Conservation (phyloP, 371 early-diverging fungal genomes). For the Mucor circinelloides region DNA sequence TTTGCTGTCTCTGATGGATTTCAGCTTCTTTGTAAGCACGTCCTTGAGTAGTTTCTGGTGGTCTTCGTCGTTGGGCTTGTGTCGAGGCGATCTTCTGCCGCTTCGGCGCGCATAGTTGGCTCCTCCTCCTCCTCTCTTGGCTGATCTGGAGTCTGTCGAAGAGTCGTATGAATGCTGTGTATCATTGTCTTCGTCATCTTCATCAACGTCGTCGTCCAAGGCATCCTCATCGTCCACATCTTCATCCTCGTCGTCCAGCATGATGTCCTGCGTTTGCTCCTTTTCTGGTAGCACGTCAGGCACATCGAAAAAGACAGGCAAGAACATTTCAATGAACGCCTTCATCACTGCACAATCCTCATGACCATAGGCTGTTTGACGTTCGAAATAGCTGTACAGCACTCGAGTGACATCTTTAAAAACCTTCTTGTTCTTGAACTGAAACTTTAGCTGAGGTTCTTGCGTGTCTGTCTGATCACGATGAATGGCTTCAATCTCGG, state of each 20-base stretch:
- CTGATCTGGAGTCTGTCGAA: conserved; percentile 5
- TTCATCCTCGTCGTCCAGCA: conserved; percentile 32
- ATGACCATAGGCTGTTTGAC: conserved; percentile 48
- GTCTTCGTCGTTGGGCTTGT: conserved; percentile 20
- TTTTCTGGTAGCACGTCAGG: conserved; percentile 17
- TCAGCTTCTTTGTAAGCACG: conserved; percentile 24
- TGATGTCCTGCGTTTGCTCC: background rate
- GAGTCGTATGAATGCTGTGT: conserved; percentile 18
- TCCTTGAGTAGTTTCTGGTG: conserved; percentile 23
- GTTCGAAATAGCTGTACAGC: conserved; percentile 57
- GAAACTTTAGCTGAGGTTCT: conserved; percentile 67
- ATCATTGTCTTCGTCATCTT: conserved; percentile 17
- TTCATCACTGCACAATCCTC: conserved; percentile 75
- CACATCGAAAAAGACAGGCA: conserved; percentile 72
- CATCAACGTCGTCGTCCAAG: background rate
- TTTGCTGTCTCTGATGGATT: background rate
- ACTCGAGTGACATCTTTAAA: conserved; percentile 74
- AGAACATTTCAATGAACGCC: conserved; percentile 73
- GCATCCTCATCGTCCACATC: conserved; percentile 3
- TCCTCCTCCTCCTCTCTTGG: conserved; percentile 2
- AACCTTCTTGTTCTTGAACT: conserved; percentile 64
- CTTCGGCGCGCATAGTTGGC: background rate
- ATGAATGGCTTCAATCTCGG: conserved; percentile 84
- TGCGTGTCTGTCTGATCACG: conserved; percentile 42
- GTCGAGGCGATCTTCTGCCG: conserved; percentile 19